These are phyloP conservation scores for Aureobasidium subglaciale DNA, from an alignment of 2,329 filamentous ascomycete species.

Conservation along the genomic window DNA sequence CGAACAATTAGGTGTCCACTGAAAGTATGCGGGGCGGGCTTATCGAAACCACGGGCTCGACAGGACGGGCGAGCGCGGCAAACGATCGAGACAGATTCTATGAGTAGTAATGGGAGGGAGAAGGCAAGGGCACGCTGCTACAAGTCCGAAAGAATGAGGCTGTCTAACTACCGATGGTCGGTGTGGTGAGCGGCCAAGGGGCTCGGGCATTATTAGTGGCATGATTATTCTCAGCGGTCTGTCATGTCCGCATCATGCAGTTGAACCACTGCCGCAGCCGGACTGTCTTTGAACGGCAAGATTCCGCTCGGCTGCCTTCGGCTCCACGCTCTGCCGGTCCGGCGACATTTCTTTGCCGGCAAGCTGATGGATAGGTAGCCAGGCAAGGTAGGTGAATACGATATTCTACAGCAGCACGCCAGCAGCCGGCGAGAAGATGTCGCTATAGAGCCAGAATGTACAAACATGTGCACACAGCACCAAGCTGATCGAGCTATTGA, in stretches of 20 bases:
- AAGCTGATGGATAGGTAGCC: too few species aligned
- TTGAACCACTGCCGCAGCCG: neutral
- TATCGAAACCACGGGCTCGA: neutral
- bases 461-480: too few species aligned
- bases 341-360: neutral
- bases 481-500: too few species aligned
- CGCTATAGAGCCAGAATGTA: too few species aligned
- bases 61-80: neutral
- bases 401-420: too few species aligned
- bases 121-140: neutral
- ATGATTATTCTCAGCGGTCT: constrained; percentile 1
- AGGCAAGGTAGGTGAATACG: too few species aligned
- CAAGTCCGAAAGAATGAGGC: neutral
- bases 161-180: neutral
- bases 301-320: neutral
- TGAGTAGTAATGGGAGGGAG: neutral
- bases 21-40: constrained; percentile 2
- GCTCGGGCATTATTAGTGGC: neutral
- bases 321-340: neutral
- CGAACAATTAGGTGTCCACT: constrained; percentile 2
- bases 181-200: neutral
- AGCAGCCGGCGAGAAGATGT: too few species aligned
- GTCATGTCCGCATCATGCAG: constrained; percentile 13
- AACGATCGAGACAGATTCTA: too few species aligned
- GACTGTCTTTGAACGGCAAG: neutral